Percentiles rank a stretch among this genome's conserved stretches.
Conservation (phyloP, 306 rosid genomes). For the Vigna hirtella region DNA sequence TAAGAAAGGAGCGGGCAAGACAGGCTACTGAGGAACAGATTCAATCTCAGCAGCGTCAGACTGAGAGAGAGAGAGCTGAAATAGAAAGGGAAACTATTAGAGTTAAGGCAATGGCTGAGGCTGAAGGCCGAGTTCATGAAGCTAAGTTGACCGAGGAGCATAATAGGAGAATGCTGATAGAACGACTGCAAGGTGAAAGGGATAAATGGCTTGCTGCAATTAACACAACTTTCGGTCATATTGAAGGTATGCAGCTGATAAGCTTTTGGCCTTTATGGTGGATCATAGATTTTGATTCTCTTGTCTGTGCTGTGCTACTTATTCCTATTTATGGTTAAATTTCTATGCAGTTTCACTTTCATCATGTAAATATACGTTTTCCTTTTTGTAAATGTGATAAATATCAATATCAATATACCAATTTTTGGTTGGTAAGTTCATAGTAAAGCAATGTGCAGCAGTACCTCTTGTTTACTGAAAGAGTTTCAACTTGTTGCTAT, state of each 20-base stretch:
- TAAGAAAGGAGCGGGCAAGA: constrained; percentile 84
- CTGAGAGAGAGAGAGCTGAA: constrained; percentile 92
- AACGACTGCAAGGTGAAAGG: constrained; percentile 84
- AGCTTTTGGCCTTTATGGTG: constrained; percentile 27
- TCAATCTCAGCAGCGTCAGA: constrained; percentile 89
- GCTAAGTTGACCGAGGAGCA: constrained; percentile 90
- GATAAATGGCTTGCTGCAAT: constrained; percentile 99
- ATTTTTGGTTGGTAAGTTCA: constrained; percentile 2
- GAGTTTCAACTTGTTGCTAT: constrained; percentile 5
- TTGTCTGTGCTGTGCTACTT: background rate
- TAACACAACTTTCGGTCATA: constrained; percentile 87
- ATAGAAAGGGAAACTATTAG: constrained; percentile 89
- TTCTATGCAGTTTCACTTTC: background rate
- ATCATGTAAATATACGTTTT: constrained; percentile 8
- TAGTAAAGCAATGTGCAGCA: background rate
- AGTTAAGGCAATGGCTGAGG: constrained; percentile 94
- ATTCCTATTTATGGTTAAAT: background rate
- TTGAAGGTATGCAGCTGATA: constrained; percentile 73
- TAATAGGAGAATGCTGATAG: constrained; percentile 87
- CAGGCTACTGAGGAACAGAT: constrained; percentile 90
- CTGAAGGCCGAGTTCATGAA: constrained; percentile 90
- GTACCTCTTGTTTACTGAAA: background rate
- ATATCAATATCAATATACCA: background rate
- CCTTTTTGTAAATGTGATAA: background rate
- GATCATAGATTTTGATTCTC: constrained; percentile 14